Base-by-base conservation (phyloP, 768 basidiomycete genomes). In the Amanita jacksonii region DNA sequence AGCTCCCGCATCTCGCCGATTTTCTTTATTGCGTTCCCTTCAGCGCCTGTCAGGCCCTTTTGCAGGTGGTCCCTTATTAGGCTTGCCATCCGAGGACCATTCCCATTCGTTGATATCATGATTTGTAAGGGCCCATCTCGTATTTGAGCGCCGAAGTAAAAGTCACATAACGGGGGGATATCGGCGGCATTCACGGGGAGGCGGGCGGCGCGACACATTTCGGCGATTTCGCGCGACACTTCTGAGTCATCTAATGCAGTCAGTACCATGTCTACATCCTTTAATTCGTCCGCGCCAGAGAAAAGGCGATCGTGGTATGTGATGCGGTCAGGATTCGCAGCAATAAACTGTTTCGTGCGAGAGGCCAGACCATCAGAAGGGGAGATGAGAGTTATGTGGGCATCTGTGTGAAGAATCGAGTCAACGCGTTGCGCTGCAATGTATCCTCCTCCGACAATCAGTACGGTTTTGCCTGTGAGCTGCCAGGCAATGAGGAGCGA, bases 121-220 rank as follows among this genome's bases (percentile, higher is more conserved):
- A 99, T 79, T 63, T 96, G 92, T 18, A 99, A 66, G 0, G 93
- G 88, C 0, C 94, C 93, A 48, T 81, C 74, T 23, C 89, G 81
- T 48, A 97, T 79, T 60, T 90, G 87, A 3, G 89, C 85, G 39
- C 96, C 96, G 65, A 98, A 99, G 69, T 93, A 98, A 57, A 99
- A 99, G 63, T 99, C 94, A 70, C 96, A 99, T 33, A 81, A 76
- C 34, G 86, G 79, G 2, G 96, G 96, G 48, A 97, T 85, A 65
- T 99, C 94, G 30, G 96, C 96, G 49, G 91, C 90, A 62, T 99
- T 99, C 43, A 94, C 83, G 5, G 92, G 90, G 39, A 97, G 83
- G 37, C 69, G 74, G 42, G 62, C 69, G 19, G 72, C 67, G 43
- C 90, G 67, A 53, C 85, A 85, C 53, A 81, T 65, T 7, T 70